Percentiles rank a stretch among this genome's conserved stretches.
phyloP scores from a whole-genome alignment of 2,329 filamentous ascomycete genomes.

The Tolypocladium paradoxum region DNA sequence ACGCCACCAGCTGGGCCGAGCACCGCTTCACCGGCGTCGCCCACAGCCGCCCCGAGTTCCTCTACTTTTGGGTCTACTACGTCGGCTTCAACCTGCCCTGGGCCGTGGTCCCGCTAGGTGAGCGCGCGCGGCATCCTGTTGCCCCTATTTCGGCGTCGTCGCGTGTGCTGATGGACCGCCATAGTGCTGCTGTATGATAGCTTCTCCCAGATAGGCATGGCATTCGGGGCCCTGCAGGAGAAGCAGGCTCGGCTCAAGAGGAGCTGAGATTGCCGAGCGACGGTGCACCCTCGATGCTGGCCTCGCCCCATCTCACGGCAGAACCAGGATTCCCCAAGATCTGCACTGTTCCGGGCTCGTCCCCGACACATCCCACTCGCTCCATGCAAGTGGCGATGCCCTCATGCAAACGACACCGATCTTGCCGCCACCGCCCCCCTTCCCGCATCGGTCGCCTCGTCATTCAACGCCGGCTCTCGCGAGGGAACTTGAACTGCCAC shows the following conservation, averaged over 20 bases:
- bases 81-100: constrained; percentile 50
- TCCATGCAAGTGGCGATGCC: background rate
- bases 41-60: constrained; percentile 46
- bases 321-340: too few species aligned
- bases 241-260: constrained; percentile 9
- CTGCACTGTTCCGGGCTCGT: background rate
- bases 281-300: background rate
- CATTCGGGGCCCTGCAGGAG: constrained; percentile 15
- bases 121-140: constrained; percentile 18
- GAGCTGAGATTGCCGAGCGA: constrained; percentile 4
- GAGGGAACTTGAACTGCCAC: background rate
- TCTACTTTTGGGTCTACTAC: constrained; percentile 57
- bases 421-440: background rate
- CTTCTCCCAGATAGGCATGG: constrained; percentile 14
- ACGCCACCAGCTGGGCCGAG: constrained; percentile 44
- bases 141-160: background rate
- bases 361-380: too few species aligned
- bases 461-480: background rate
- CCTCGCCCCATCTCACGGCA: background rate
- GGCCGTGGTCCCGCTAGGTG: constrained; percentile 44
- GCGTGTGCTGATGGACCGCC: background rate
- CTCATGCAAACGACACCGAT: background rate
- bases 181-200: constrained; percentile 22
- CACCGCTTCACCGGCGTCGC: constrained; percentile 30
- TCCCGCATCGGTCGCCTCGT: background rate